phyloP scores from a whole-genome alignment of 331 rosid species.

The Erythrophleum ivorense region DNA sequence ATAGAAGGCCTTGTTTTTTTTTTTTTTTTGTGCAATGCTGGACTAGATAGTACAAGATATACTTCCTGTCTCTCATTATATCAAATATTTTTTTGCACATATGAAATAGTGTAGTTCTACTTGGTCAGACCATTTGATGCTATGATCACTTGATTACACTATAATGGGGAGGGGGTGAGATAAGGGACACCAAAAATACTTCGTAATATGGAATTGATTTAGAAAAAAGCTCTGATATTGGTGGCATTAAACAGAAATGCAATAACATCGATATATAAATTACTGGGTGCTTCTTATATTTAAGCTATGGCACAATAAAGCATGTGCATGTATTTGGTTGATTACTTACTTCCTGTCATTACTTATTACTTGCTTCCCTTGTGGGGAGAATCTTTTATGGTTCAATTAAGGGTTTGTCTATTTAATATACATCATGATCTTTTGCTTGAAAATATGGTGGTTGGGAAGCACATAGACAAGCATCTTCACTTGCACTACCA shows the following conservation, averaged over 20 bases:
- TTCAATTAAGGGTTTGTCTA: neutral
- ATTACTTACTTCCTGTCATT: neutral
- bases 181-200: neutral
- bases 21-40: neutral
- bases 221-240: neutral
- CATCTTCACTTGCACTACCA: neutral
- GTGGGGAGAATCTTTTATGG: neutral
- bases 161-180: neutral
- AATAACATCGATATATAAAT: neutral
- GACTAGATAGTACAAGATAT: conserved; percentile 14
- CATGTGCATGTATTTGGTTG: no score
- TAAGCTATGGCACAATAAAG: neutral
- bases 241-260: neutral
- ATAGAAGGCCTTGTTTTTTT: neutral
- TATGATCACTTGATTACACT: neutral
- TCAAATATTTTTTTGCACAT: neutral
- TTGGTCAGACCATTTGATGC: conserved; percentile 17
- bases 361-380: neutral
- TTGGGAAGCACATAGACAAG: neutral
- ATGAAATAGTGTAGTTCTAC: neutral
- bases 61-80: neutral
- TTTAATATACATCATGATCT: neutral
- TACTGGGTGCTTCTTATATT: neutral
- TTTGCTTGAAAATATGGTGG: conserved; percentile 22
- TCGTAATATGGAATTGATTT: neutral